Conservation (phyloP, 2,329 filamentous ascomycete species). For the Colletotrichum caudatum region DNA sequence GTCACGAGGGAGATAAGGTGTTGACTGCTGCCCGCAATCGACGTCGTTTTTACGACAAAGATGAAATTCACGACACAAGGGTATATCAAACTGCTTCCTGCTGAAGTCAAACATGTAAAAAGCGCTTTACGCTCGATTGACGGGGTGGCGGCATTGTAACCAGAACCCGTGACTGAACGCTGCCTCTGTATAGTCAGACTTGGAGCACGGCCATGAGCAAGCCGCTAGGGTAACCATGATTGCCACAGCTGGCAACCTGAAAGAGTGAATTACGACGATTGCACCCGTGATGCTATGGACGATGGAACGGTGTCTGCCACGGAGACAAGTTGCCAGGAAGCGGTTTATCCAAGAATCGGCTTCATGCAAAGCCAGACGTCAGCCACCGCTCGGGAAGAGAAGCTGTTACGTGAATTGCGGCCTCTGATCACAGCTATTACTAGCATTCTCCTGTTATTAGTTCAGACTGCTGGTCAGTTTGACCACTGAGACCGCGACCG, state of each 20-base stretch:
- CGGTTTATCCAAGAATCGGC: too few relatives aligned
- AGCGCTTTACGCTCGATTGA: too few relatives aligned
- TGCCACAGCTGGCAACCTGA: neutral
- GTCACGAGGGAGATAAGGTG: too few relatives aligned
- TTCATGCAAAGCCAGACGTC: too few relatives aligned
- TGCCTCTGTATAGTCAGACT: neutral
- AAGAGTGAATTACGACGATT: neutral
- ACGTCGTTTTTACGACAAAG: too few relatives aligned
- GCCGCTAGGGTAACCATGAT: neutral
- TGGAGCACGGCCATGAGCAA: neutral
- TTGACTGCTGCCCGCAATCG: too few relatives aligned
- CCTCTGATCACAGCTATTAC: neutral
- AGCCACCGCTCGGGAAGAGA: neutral
- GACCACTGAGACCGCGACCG: neutral
- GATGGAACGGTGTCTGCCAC: neutral
- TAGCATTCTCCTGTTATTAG: neutral
- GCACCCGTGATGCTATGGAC: neutral
- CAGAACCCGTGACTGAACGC: too few relatives aligned
- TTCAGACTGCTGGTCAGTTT: neutral
- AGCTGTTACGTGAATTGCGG: neutral
- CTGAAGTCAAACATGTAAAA: too few relatives aligned
- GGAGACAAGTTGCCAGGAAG: neutral
- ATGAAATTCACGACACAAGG: too few relatives aligned
- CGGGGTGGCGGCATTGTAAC: too few relatives aligned
- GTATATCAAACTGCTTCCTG: too few relatives aligned